Percentiles rank a stretch among this genome's conserved stretches.
Evolutionary conservation across 306 rosid species (phyloP).

Genomic region (Nissolia schottii): DNA sequence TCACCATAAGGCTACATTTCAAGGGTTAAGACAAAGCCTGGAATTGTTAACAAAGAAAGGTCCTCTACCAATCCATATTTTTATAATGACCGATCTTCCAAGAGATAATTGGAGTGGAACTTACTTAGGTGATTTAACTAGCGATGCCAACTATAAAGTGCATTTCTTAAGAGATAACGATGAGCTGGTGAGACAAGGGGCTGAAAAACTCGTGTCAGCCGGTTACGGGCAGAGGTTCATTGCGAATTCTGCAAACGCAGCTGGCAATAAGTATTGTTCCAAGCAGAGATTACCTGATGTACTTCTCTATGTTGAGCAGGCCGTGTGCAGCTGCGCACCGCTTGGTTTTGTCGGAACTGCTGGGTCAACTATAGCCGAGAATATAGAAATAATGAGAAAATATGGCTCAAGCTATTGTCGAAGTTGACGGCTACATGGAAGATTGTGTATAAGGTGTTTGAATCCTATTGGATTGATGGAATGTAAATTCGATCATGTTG

Average conservation of each 20-base stretch:
- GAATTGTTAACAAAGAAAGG: slow-evolving; percentile 45
- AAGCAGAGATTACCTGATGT: slow-evolving; percentile 44
- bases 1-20: slow-evolving; percentile 70
- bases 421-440: slow-evolving; percentile 18
- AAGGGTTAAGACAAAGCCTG: slow-evolving; percentile 47
- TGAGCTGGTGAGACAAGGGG: slow-evolving; percentile 45
- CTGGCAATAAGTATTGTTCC: slow-evolving; percentile 46
- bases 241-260: slow-evolving; percentile 26
- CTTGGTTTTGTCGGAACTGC: slow-evolving; percentile 89
- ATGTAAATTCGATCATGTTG: slow-evolving; percentile 12
- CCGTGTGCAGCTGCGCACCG: slow-evolving; percentile 76
- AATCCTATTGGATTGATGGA: background rate
- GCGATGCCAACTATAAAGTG: slow-evolving; percentile 50
- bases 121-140: slow-evolving; percentile 63
- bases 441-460: background rate
- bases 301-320: slow-evolving; percentile 74
- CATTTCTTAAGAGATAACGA: slow-evolving; percentile 50
- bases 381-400: slow-evolving; percentile 69
- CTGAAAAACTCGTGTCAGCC: slow-evolving; percentile 46
- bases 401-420: slow-evolving; percentile 37
- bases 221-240: slow-evolving; percentile 46
- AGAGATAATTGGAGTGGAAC: slow-evolving; percentile 66
- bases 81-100: slow-evolving; percentile 92
- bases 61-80: slow-evolving; percentile 51
- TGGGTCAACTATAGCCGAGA: slow-evolving; percentile 82